These are phyloP conservation scores for Gracilaria gracilis DNA, from an alignment of 23 red algal species.

Conservation along the genomic window DNA sequence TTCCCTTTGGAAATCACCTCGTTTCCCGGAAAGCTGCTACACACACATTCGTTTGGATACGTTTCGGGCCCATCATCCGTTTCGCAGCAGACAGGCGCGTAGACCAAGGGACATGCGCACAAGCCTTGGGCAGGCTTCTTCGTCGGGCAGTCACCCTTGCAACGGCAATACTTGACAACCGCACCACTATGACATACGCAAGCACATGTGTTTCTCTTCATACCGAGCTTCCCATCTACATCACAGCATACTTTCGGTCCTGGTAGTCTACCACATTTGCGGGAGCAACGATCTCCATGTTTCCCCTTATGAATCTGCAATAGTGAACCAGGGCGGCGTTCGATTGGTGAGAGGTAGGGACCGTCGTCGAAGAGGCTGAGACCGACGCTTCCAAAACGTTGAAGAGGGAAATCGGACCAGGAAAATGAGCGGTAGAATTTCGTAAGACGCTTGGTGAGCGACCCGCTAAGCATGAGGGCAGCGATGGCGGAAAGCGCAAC, in stretches of 20 bases:
- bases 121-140: not conserved
- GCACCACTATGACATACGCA: not conserved
- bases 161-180: not conserved
- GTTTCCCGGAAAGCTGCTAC: not conserved
- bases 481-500: not conserved
- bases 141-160: not conserved
- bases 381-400: not conserved
- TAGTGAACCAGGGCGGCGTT: not conserved
- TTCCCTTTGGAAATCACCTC: not conserved
- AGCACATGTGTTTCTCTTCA: not conserved
- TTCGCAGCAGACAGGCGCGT: not conserved
- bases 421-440: not conserved
- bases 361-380: not conserved
- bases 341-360: not conserved
- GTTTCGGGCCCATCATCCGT: not conserved
- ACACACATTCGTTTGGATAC: not conserved
- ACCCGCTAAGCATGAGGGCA: not conserved
- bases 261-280: not conserved
- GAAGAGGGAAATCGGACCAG: not conserved
- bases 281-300: slow-evolving; percentile 10
- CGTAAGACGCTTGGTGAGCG: not conserved
- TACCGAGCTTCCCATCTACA: not conserved
- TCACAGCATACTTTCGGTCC: not conserved
- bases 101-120: not conserved
- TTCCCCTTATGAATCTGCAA: not conserved